Conservation (phyloP, 2,329 filamentous ascomycete species). For the Alternaria gaisen region DNA sequence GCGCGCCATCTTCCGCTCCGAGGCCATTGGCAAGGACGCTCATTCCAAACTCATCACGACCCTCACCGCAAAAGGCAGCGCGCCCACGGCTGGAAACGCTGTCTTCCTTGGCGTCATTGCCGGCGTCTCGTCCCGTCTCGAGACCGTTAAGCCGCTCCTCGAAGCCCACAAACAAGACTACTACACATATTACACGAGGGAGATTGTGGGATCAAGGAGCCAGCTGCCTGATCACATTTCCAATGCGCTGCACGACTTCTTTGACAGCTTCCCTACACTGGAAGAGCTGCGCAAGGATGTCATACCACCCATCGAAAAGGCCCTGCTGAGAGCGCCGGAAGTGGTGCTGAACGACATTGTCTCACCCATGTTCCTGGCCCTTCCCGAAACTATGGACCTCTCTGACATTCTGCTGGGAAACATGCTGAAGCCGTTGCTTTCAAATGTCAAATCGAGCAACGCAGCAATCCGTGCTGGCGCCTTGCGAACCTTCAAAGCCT, state of each 20-base stretch:
- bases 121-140: slow-evolving; percentile 81
- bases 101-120: slow-evolving; percentile 85
- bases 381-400: slow-evolving; percentile 77
- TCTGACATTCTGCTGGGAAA: slow-evolving; percentile 75
- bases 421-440: slow-evolving; percentile 85
- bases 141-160: slow-evolving; percentile 68
- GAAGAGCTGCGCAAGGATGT: slow-evolving; percentile 80
- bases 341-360: slow-evolving; percentile 84
- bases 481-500: slow-evolving; percentile 74
- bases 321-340: slow-evolving; percentile 87
- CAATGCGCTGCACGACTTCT: slow-evolving; percentile 81
- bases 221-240: slow-evolving; percentile 76
- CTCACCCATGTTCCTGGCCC: slow-evolving; percentile 73
- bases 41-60: slow-evolving; percentile 70
- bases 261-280: slow-evolving; percentile 73
- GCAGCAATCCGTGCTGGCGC: slow-evolving; percentile 77
- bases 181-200: slow-evolving; percentile 83
- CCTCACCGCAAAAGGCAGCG: slow-evolving; percentile 73
- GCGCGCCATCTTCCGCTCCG: slow-evolving; percentile 72
- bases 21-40: slow-evolving; percentile 66
- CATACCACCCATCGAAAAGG: slow-evolving; percentile 85
- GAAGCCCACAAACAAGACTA: slow-evolving; percentile 74
- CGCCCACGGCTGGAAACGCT: slow-evolving; percentile 74
- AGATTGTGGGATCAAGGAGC: slow-evolving; percentile 81
- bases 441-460: slow-evolving; percentile 92